Evolutionary conservation across 2,329 filamentous ascomycete species (phyloP).

Genomic region (Talaromyces atroroseus): DNA sequence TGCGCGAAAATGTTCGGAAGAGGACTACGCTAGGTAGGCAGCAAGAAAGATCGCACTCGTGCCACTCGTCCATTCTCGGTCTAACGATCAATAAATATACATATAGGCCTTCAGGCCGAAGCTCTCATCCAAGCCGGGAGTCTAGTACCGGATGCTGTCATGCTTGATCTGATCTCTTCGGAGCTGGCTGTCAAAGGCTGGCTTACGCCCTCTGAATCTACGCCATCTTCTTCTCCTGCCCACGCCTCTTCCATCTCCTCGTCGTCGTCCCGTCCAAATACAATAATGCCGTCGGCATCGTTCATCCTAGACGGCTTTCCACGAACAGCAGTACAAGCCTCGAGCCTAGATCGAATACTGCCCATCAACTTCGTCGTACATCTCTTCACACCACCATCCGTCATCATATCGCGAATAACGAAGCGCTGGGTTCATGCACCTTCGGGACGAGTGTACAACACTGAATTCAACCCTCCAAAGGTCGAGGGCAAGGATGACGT

Average conservation of each 20-base stretch:
- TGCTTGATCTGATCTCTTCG: conserved; percentile 85
- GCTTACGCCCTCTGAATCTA: conserved; percentile 50
- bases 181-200: conserved; percentile 82
- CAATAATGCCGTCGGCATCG: conserved; percentile 70
- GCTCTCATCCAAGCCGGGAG: conserved; percentile 78
- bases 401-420: conserved; percentile 83
- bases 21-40: conserved; percentile 72
- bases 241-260: conserved; percentile 18
- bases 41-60: no score
- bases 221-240: conserved; percentile 39
- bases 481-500: conserved; percentile 78
- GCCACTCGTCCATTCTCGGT: neutral
- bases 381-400: conserved; percentile 74
- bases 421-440: conserved; percentile 91
- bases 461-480: conserved; percentile 80
- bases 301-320: conserved; percentile 97
- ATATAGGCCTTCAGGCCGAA: conserved; percentile 82
- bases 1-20: conserved; percentile 87
- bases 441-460: conserved; percentile 92
- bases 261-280: conserved; percentile 21
- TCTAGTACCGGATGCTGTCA: conserved; percentile 87
- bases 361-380: conserved; percentile 95
- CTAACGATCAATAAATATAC: no score
- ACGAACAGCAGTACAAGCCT: conserved; percentile 75
- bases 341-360: conserved; percentile 69